Evolutionary conservation across 2,329 filamentous ascomycete genomes (phyloP), one percentile per base, ranked within the genome.

Genomic region (Fusarium clavum): DNA sequence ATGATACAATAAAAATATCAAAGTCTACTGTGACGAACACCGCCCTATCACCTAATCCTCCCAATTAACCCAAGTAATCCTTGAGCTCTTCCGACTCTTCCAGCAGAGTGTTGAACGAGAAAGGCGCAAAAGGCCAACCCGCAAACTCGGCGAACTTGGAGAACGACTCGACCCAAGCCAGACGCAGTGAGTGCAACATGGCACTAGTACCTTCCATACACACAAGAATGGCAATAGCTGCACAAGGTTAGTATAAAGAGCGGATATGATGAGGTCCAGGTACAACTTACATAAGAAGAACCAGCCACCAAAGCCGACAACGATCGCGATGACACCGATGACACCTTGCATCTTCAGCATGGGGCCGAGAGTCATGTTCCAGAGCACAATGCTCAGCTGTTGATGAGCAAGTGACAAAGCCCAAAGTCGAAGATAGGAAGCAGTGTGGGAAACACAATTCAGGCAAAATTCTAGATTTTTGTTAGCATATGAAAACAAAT

Each of bases 361-460:
- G 54, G 90, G 91, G 30, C 87, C 91, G 53, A 99, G 86, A 3
- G 96, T 99, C 96, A 99, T 99, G 76, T 88, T 88, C 96, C 96
- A 99, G 49, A 99, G 88, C 69, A 99, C 96, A 71, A 94, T 92
- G 51, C 94, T 97, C 65, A 99, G 90, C 87, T 98, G 96, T 81
- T 99, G 96, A 85, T 99, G 96, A 32, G 96, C 96, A 64, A 99
- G 91, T 3, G 96, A 99, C 75, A 99, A 82, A 32, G 96, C 96
- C 96, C 96, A 99, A 46, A 99, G 92, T 85, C 96, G 96, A 49
- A 99, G 92, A 82, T 99, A 99, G 2, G 96, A 99, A 7, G 96
- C 96, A 7, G 97, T 99, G 83, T 99, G 96, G 30, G 96, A 99
- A 69, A 99, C 95, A 81, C 95, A 98, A 86, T 99, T 99, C 75